phyloP scores from a whole-genome alignment of 768 basidiomycete genomes.

The Collybiopsis confluens region DNA sequence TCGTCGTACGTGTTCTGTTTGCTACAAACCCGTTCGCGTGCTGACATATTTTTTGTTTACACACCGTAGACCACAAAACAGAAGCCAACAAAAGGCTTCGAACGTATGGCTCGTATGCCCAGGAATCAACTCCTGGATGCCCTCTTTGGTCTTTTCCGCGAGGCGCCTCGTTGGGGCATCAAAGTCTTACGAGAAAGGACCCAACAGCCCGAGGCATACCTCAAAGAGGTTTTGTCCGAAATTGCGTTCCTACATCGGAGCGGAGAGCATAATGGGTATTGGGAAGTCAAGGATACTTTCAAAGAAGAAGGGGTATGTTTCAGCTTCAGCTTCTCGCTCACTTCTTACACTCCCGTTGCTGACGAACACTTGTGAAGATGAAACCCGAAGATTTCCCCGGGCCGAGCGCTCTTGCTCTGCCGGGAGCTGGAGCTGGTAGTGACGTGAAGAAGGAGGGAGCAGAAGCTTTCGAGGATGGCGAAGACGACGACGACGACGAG shows the following conservation, averaged over 20 bases:
- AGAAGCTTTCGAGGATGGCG: slow-evolving; percentile 50
- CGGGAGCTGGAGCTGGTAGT: slow-evolving; percentile 14
- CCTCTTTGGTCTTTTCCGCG: slow-evolving; percentile 47
- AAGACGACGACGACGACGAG: no score
- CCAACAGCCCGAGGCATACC: slow-evolving; percentile 82
- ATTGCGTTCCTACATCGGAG: slow-evolving; percentile 74
- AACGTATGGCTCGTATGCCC: slow-evolving; percentile 90
- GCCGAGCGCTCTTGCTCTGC: slow-evolving; percentile 28
- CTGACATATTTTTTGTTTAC: slow-evolving; percentile 6
- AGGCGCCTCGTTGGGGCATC: slow-evolving; percentile 74
- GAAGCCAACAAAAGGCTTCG: slow-evolving; percentile 70
- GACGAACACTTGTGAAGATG: slow-evolving; percentile 27
- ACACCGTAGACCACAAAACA: slow-evolving; percentile 66
- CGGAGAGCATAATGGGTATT: slow-evolving; percentile 77
- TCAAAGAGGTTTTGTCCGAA: slow-evolving; percentile 77
- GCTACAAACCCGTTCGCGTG: no score
- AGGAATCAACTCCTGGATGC: slow-evolving; percentile 24
- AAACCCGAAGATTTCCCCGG: slow-evolving; percentile 44
- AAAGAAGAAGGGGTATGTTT: slow-evolving; percentile 55
- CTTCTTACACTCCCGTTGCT: background rate
- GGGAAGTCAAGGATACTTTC: slow-evolving; percentile 75
- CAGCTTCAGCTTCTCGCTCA: background rate
- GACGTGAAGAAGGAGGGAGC: slow-evolving; percentile 51
- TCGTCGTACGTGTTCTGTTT: slow-evolving; percentile 49
- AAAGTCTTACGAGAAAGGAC: slow-evolving; percentile 72